Evolutionary conservation across 2,329 filamentous ascomycete species (phyloP).

Genomic region (Cladorrhinum sp.): DNA sequence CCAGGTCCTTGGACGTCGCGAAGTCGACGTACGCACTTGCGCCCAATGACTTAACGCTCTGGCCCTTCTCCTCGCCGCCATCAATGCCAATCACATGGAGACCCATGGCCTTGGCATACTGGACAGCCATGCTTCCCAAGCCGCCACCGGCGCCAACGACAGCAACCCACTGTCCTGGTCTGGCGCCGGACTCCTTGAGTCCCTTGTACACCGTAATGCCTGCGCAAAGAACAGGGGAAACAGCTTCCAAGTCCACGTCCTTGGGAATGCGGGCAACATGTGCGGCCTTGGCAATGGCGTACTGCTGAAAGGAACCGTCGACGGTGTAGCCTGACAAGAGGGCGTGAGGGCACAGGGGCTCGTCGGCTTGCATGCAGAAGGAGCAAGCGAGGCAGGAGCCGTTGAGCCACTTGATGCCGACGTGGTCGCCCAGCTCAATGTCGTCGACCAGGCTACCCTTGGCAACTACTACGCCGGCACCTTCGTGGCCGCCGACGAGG

Average conservation of each 20-base stretch:
- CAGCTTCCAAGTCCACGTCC: slow-evolving; percentile 69
- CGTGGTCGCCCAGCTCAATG: slow-evolving; percentile 77
- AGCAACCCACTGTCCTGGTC: slow-evolving; percentile 67
- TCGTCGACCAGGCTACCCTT: slow-evolving; percentile 74
- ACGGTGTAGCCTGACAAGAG: slow-evolving; percentile 87
- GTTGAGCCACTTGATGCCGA: slow-evolving; percentile 92
- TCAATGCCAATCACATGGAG: slow-evolving; percentile 79
- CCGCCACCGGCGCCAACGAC: slow-evolving; percentile 75
- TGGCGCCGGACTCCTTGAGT: slow-evolving; percentile 65
- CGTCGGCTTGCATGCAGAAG: slow-evolving; percentile 78
- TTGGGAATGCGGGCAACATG: slow-evolving; percentile 82
- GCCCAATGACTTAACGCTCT: slow-evolving; percentile 68
- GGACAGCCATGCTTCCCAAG: slow-evolving; percentile 68
- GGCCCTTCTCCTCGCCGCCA: slow-evolving; percentile 74
- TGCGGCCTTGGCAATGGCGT: slow-evolving; percentile 80
- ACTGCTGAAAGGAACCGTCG: slow-evolving; percentile 91
- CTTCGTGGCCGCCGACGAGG: slow-evolving; percentile 76
- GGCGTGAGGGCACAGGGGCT: slow-evolving; percentile 75
- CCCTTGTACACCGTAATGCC: slow-evolving; percentile 75
- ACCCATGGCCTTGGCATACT: slow-evolving; percentile 92
- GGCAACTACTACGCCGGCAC: slow-evolving; percentile 80
- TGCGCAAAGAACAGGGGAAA: slow-evolving; percentile 72
- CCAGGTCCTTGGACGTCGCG: slow-evolving; percentile 68
- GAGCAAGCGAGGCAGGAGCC: slow-evolving; percentile 78
- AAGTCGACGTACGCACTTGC: slow-evolving; percentile 79